Evolutionary conservation across 306 rosid genomes (phyloP), one percentile per base, ranked within the genome.

Genomic region (Carpinus fangiana): DNA sequence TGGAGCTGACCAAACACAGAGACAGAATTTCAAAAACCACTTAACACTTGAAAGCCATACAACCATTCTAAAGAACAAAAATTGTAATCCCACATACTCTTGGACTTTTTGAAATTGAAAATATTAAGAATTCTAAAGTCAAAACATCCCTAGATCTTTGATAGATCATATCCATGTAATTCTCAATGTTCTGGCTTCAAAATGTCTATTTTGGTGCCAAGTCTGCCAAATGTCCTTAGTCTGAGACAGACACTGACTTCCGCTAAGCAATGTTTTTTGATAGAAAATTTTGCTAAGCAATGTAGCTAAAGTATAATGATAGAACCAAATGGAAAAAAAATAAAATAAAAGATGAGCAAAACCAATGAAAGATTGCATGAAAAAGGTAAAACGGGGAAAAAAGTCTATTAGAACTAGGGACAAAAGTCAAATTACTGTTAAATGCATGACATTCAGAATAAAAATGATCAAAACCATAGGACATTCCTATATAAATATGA

Each of bases 1-100:
- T 88, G 92, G 72, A 92, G 92, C 95, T 92, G 92, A 73, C 79
- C 79, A 79, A 73, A 69, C 16, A 85, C 31, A 82, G 71, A 26
- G 54, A 61, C 70, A 73, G 50, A 10, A 72, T 79, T 45, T 59
- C 75, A 78, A 26, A 73, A 67, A 46, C 13, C 66, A 69, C 26
- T 26, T 5, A 74, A 75, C 51, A 67, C 38, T 20, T 43, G 61
- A 23, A 70, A 68, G 31, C 47, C n/a, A 3, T 78, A 50, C 21
- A 12, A 54, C 54, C 8, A 51, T 62, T 48, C 45, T 55, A 45
- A 41, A 14, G 28, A 21, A 65, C 9, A 45, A 57, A 61, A 41
- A 17, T 38, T 38, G 14, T 17, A 69, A 21, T 5, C 73, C 61
- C 20, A 8, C 13, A 12, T 61, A 31, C 50, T 23, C 6, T 54